These are phyloP conservation scores for Candida ipomoeae DNA, from an alignment of 805 yeast species.

Conservation along the genomic window DNA sequence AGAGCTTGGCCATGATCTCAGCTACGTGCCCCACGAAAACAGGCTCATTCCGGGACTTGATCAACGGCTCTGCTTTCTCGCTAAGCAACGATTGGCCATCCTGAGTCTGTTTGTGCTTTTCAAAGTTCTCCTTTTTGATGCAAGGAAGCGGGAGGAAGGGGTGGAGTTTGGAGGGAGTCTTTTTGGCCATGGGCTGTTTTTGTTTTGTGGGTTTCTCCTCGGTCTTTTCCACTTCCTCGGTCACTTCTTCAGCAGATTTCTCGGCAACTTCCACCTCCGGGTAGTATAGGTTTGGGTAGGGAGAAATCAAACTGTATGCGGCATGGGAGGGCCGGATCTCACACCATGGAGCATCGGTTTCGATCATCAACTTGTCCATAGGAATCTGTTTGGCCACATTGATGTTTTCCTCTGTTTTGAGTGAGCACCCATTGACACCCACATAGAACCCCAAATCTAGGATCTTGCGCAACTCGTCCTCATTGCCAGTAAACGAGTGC, in stretches of 20 bases:
- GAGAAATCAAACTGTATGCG: constrained; percentile 52
- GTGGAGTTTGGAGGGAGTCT: constrained; percentile 33
- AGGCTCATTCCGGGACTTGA: constrained; percentile 91
- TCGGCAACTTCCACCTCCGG: constrained; percentile 30
- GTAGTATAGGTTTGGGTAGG: constrained; percentile 54
- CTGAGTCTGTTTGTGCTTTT: constrained; percentile 28
- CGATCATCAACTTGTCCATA: constrained; percentile 64
- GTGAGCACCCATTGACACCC: constrained; percentile 91
- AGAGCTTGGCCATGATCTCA: constrained; percentile 35
- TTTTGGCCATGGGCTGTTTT: constrained; percentile 4
- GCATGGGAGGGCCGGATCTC: constrained; percentile 84
- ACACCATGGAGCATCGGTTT: constrained; percentile 99
- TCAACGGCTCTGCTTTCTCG: constrained; percentile 42
- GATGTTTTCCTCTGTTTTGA: constrained; percentile 71
- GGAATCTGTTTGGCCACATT: constrained; percentile 69
- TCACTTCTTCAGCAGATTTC: too few species aligned
- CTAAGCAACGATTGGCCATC: constrained; percentile 18
- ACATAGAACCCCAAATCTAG: constrained; percentile 61
- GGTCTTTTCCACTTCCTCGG: neutral
- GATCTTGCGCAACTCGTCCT: constrained; percentile 55
- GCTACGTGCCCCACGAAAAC: constrained; percentile 81
- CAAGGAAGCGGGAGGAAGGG: constrained; percentile 57
- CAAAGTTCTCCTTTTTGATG: constrained; percentile 60
- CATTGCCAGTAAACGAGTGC: constrained; percentile 90
- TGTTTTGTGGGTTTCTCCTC: neutral